Evolutionary conservation across 208 protist genomes (phyloP).

Genomic region (Phytomonas sp.): DNA sequence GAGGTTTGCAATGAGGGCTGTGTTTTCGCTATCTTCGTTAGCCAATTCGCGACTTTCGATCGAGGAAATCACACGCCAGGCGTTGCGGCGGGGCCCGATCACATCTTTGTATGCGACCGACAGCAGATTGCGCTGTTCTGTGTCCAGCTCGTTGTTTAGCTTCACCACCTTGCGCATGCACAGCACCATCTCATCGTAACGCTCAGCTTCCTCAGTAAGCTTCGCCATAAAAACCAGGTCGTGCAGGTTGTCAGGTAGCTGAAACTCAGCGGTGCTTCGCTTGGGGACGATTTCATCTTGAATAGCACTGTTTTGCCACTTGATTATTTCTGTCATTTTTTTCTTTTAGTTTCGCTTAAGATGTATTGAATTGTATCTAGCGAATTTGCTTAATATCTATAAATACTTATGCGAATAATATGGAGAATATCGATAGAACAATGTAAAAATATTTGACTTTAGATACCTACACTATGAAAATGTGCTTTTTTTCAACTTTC

Average conservation of each 20-base stretch:
- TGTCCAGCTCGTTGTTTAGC: conserved; percentile 93
- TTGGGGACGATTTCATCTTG: conserved; percentile 75
- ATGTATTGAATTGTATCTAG: background rate
- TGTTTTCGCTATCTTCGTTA: conserved; percentile 82
- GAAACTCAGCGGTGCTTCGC: conserved; percentile 47
- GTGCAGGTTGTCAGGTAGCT: conserved; percentile 65
- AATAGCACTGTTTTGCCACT: conserved; percentile 75
- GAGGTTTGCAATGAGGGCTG: conserved; percentile 92
- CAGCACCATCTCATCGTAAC: conserved; percentile 98
- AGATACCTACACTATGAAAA: conserved; percentile 5
- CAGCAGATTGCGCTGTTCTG: conserved; percentile 99
- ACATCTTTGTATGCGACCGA: conserved; percentile 99
- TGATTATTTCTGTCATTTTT: conserved; percentile 67
- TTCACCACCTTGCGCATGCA: conserved; percentile 97
- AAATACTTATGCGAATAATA: background rate
- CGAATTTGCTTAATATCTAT: background rate
- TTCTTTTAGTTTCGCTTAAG: conserved; percentile 7
- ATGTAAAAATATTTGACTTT: background rate
- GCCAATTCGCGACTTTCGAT: conserved; percentile 96
- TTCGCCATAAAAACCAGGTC: conserved; percentile 96
- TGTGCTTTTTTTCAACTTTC: background rate
- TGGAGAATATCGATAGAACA: background rate
- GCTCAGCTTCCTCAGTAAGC: conserved; percentile 97
- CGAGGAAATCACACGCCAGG: conserved; percentile 97
- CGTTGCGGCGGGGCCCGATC: conserved; percentile 97